These are phyloP conservation scores for Amanita exitialis DNA, from an alignment of 768 basidiomycete genomes.

Conservation along the genomic window DNA sequence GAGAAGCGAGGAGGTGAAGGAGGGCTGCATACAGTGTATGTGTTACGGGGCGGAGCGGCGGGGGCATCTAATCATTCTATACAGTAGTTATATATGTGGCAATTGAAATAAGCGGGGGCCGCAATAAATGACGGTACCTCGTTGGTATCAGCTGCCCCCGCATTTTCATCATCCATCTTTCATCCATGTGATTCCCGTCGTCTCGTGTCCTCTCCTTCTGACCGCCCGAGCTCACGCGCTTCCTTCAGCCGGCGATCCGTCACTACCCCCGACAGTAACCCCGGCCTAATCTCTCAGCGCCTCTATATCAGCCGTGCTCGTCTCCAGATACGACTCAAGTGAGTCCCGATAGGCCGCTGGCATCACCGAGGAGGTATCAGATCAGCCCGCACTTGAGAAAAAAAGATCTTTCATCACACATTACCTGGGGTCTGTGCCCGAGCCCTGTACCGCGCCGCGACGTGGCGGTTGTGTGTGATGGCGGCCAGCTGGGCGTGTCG, in stretches of 20 bases:
- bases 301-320: slow-evolving; percentile 52
- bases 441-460: slow-evolving; percentile 59
- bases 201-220: too few species aligned
- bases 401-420: slow-evolving; percentile 8
- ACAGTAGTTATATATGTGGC: too few species aligned
- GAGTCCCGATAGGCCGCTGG: slow-evolving; percentile 52
- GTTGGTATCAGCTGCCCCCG: too few species aligned
- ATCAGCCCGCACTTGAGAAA: background rate
- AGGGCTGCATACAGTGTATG: background rate
- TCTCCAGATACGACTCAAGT: slow-evolving; percentile 47
- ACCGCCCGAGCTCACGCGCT: too few species aligned
- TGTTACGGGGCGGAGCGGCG: too few species aligned
- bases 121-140: too few species aligned
- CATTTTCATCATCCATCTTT: too few species aligned
- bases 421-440: slow-evolving; percentile 41
- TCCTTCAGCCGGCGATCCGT: too few species aligned
- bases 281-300: slow-evolving; percentile 49
- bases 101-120: too few species aligned
- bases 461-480: slow-evolving; percentile 60
- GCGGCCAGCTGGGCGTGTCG: slow-evolving; percentile 77
- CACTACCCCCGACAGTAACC: too few species aligned
- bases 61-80: too few species aligned
- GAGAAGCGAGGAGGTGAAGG: slow-evolving; percentile 15
- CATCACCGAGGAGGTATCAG: background rate
- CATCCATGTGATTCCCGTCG: too few species aligned